Evolutionary conservation across 2,329 filamentous ascomycete species (phyloP), one percentile per base, ranked within the genome.

Genomic region (Bipolaris gigantea): DNA sequence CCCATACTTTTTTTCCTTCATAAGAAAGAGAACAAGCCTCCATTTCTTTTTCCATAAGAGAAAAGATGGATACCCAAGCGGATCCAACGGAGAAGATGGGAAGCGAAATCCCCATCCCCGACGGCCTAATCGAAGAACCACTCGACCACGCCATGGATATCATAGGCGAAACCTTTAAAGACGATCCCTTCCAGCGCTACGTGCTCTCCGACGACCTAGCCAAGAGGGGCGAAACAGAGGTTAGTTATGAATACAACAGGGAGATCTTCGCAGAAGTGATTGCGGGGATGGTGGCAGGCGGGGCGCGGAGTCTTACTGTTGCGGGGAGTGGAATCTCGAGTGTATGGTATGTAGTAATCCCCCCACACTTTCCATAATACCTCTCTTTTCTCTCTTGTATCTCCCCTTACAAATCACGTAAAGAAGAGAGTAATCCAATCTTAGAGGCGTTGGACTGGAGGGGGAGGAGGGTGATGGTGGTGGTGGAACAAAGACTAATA

Each of bases 101-200:
- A n/a, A 18, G 2, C 5, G 30, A 45, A 19, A 54, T 54, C 4
- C 51, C 51, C 5, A 7, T 57, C 9, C 55, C 55, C 1, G 19
- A 27, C 7, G 51, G 50, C 8, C 42, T 54, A 4, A 10, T 21
- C 6, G 42, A 57, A 30, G 55, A 57, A 9, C 19, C 55, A 10
- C 13, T 46, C 41, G 55, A 57, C 10, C 55, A 57, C 19, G 41
- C 50, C 11, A 30, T 50, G 16, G 38, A 54, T 16, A 57, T 50
- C 15, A 30, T 57, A 13, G 42, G 41, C 19, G 43, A 55, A 33
- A 35, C 34, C 25, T 57, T 57, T 21, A 27, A 42, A 19, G 15
- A 47, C 25, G 55, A 57, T 30, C 34, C 30, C 15, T 50, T 48
- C 11, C 51, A 54, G 16, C 50, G 50, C 7, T 57, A 54, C 27